Evolutionary conservation across 306 rosid species (phyloP).

Genomic region (Hippophae tibetana): DNA sequence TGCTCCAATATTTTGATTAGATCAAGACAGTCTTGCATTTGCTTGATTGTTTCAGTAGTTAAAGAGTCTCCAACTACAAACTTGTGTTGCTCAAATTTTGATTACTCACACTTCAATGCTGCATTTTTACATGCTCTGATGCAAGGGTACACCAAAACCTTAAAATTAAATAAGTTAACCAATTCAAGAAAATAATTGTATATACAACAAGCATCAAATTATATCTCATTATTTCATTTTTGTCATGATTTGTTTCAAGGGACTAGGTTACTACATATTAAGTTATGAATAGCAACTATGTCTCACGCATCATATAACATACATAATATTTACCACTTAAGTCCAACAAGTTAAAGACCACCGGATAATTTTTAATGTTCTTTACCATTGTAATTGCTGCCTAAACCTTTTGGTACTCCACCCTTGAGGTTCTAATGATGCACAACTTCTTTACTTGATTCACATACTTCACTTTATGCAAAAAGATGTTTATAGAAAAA

Average conservation of each 20-base stretch:
- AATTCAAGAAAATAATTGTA: background rate
- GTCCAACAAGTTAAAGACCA: too few species aligned
- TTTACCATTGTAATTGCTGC: too few species aligned
- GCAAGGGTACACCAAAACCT: slow-evolving; percentile 8
- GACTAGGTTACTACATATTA: background rate
- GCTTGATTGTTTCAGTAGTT: slow-evolving; percentile 32
- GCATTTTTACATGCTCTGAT: slow-evolving; percentile 53
- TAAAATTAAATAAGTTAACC: too few species aligned
- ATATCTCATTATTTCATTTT: background rate
- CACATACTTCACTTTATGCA: slow-evolving; percentile 57
- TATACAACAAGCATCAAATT: background rate
- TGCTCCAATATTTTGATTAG: slow-evolving; percentile 55
- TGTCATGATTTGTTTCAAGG: background rate
- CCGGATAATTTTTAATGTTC: too few species aligned
- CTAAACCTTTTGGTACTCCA: slow-evolving; percentile 43
- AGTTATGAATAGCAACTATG: background rate
- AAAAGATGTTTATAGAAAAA: background rate
- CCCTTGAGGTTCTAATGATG: slow-evolving; percentile 28
- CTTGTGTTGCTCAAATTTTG: slow-evolving; percentile 68
- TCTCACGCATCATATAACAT: slow-evolving; percentile 6
- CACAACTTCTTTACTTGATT: slow-evolving; percentile 70
- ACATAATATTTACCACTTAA: too few species aligned
- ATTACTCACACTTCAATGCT: slow-evolving; percentile 58
- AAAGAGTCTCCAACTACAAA: slow-evolving; percentile 44
- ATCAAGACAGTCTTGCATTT: slow-evolving; percentile 56